Evolutionary conservation across 2,329 filamentous ascomycete genomes (phyloP), one percentile per base, ranked within the genome.

Genomic region (Talaromyces sp.): DNA sequence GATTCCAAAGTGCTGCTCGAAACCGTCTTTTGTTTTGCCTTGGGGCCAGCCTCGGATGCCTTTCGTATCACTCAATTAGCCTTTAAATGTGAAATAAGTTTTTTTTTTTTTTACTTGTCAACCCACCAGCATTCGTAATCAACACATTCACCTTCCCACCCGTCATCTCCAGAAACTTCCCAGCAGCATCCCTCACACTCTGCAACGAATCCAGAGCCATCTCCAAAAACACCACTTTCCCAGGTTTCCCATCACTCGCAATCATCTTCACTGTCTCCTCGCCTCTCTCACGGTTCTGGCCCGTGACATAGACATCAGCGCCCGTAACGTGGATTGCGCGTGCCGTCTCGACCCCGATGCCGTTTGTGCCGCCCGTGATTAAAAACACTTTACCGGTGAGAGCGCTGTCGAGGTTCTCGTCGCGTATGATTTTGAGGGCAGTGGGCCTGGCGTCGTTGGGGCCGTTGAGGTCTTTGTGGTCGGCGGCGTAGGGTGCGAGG

Each of bases 1-100:
- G 19, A 61, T 35, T 6, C 59, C 59, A 14, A 61, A 61, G 41
- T 61, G 59, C 10, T 61, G 55, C 59, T 61, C 59, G 21, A 61
- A 61, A 24, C 59, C 59, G 10, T 61, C 59, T 52, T 54, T 50
- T 26, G 48, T 52, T 31, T 52, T 48, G 12, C 27, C 59, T 24
- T 61, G 57, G 19, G 59, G 59, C 32, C 57, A 61, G 31, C 59
- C 59, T 43, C 59, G 52, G 11, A 61, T 55, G 10, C 59, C 59
- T 61, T 19, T 10, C 1, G 6, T 2, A 3, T 24, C 32, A 10
- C 11, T n/a, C 12, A 4, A 41, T 52, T 31, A 52, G 50, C 3
- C 35, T 38, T n/a, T n/a, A n/a, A n/a, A n/a, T n/a, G n/a, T n/a
- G n/a, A n/a, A n/a, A n/a, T n/a, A n/a, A n/a, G n/a, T n/a, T n/a